Base-by-base conservation (phyloP, 2,329 filamentous ascomycete genomes). In the Zymoseptoria brevis region DNA sequence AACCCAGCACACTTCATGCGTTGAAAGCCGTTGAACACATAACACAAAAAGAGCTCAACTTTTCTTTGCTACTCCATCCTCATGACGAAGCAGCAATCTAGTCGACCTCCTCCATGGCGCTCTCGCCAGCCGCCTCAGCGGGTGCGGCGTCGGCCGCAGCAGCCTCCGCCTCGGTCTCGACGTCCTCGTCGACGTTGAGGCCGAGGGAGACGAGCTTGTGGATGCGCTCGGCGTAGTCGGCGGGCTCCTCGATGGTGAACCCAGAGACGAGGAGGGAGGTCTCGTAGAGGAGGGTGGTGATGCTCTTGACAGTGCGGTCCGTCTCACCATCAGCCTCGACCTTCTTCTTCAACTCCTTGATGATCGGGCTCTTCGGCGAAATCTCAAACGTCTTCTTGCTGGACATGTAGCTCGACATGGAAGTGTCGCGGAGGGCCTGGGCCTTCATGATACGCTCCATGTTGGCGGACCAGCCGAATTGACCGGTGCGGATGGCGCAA, bases 361-460 rank as follows among this genome's bases (percentile, higher is more conserved):
- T 87, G 79, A 99, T 99, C 67, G 90, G 76, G 72, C 90, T 96
- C 85, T 94, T 93, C 78, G 94, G 94, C n/a, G 94, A 97, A 80
- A 99, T 97, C 84, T 99, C 94, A 71, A 99, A 97, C 30, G 94
- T 99, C 90, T 99, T 99, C 92, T 99, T 99, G 77, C 93, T 97
- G 68, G 90, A 95, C 94, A 99, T 99, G 89, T 99, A 99, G 72
- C 90, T 96, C 80, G 86, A 90, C 94, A 99, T 99, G 73, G 92
- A 96, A 70, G 94, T 99, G 82, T 99, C 94, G 82, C 94, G 94
- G 74, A 99, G 93, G 74, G 94, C 94, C 84, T 99, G 94, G 26
- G 94, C 94, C 88, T 99, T 99, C 94, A 99, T 99, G 87, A 99
- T 99, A 84, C 94, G 94, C 86, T 99, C 94, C 94, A 99, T 99